phyloP scores from a whole-genome alignment of 495 filamentous ascomycete genomes.

The Hapsidospora chrysogenum region DNA sequence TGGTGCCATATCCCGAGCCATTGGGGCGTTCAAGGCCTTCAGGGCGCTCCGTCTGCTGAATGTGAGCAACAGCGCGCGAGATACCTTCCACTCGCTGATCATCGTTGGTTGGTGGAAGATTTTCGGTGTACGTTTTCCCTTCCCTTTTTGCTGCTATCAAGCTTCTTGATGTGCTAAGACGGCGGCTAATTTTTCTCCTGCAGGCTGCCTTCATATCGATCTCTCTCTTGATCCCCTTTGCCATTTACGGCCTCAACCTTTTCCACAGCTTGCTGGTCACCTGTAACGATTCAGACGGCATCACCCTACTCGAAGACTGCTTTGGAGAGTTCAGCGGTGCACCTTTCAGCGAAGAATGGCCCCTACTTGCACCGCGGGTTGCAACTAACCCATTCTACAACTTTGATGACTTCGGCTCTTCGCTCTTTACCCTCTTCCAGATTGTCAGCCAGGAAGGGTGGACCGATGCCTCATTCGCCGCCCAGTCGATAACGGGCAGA shows the following conservation, averaged over 20 bases:
- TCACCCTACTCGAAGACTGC: conserved; percentile 51
- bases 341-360: conserved; percentile 60
- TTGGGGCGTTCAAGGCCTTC: conserved; percentile 97
- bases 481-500: conserved; percentile 64
- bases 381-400: conserved; percentile 70
- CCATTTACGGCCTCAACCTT: conserved; percentile 84
- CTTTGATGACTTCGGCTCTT: conserved; percentile 87
- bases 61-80: conserved; percentile 86
- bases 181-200: too few species aligned
- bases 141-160: conserved; percentile 21
- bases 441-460: conserved; percentile 98
- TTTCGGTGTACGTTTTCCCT: conserved; percentile 28
- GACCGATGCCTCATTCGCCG: conserved; percentile 76
- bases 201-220: conserved; percentile 82
- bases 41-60: conserved; percentile 83
- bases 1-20: conserved; percentile 67
- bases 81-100: conserved; percentile 93
- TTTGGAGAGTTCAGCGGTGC: conserved; percentile 62
- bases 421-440: conserved; percentile 93
- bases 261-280: conserved; percentile 66
- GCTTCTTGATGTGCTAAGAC: too few species aligned
- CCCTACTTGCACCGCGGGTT: conserved; percentile 63
- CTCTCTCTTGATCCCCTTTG: conserved; percentile 88
- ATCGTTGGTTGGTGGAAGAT: conserved; percentile 88
- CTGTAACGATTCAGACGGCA: conserved; percentile 58